phyloP scores from a whole-genome alignment of 2,329 filamentous ascomycete genomes.

The Piedraia hortae region DNA sequence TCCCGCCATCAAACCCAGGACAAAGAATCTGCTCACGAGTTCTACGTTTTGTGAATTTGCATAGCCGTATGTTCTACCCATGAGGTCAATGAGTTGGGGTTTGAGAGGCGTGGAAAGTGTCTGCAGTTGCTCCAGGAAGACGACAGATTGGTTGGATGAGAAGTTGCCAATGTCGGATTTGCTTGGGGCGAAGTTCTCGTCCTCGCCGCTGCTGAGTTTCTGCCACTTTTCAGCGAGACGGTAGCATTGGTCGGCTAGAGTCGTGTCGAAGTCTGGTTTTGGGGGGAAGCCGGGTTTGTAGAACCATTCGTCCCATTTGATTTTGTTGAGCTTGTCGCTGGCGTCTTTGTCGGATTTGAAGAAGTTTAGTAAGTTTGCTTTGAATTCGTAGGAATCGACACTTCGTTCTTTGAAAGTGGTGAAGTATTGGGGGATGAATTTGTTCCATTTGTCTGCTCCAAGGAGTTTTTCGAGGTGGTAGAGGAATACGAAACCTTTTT shows the following conservation, averaged over 20 bases:
- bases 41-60: conserved; percentile 60
- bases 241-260: conserved; percentile 64
- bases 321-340: conserved; percentile 33
- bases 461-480: conserved; percentile 72
- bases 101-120: conserved; percentile 35
- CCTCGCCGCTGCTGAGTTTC: conserved; percentile 15
- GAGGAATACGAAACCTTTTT: conserved; percentile 87
- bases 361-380: conserved; percentile 60
- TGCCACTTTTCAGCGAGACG: conserved; percentile 60
- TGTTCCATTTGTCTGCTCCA: conserved; percentile 67
- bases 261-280: conserved; percentile 76
- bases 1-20: conserved; percentile 47
- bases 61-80: conserved; percentile 53
- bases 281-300: conserved; percentile 69
- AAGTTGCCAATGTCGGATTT: conserved; percentile 43
- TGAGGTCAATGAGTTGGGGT: conserved; percentile 34
- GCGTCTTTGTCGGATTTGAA: conserved; percentile 40
- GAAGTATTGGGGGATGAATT: conserved; percentile 91
- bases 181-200: conserved; percentile 28
- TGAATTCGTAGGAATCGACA: conserved; percentile 85
- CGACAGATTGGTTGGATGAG: conserved; percentile 67
- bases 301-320: conserved; percentile 81
- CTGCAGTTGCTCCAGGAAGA: conserved; percentile 64
- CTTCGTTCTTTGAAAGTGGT: conserved; percentile 60
- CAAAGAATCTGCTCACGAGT: conserved; percentile 53